Evolutionary conservation across 148 eudicot species (phyloP).

Genomic region (Chenopodium album): DNA sequence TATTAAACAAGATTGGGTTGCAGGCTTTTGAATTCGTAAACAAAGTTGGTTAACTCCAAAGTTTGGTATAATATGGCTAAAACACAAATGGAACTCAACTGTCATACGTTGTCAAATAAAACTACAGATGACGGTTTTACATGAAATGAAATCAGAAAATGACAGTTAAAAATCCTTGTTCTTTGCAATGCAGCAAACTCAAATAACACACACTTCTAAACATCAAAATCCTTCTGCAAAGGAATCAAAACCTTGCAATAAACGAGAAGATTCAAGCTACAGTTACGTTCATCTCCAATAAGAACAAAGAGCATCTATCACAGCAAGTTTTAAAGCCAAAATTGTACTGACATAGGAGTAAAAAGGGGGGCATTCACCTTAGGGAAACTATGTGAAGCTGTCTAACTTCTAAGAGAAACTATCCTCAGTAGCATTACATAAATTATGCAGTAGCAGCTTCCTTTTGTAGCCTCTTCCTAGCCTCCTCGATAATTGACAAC

Average conservation of each 20-base stretch:
- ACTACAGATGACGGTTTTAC: too few relatives aligned
- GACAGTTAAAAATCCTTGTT: neutral
- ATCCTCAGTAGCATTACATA: neutral
- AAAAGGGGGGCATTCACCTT: neutral
- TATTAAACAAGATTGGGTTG: too few relatives aligned
- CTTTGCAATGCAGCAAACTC: neutral
- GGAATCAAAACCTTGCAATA: neutral
- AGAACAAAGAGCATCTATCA: neutral
- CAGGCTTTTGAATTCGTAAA: too few relatives aligned
- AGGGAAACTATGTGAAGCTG: neutral
- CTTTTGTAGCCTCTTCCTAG: conserved; percentile 34
- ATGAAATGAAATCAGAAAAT: too few relatives aligned
- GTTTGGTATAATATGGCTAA: too few relatives aligned
- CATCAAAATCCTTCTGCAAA: neutral
- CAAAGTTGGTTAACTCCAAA: too few relatives aligned
- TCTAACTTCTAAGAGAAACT: neutral
- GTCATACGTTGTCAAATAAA: too few relatives aligned
- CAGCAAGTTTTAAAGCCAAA: neutral
- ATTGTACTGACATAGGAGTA: neutral
- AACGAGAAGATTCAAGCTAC: neutral
- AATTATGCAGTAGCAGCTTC: conserved; percentile 18
- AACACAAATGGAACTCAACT: too few relatives aligned
- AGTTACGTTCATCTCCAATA: neutral
- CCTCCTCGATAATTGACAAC: conserved; percentile 56
- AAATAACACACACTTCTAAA: neutral